phyloP scores from a whole-genome alignment of 768 basidiomycete species.

The Psilocybe cubensis region DNA sequence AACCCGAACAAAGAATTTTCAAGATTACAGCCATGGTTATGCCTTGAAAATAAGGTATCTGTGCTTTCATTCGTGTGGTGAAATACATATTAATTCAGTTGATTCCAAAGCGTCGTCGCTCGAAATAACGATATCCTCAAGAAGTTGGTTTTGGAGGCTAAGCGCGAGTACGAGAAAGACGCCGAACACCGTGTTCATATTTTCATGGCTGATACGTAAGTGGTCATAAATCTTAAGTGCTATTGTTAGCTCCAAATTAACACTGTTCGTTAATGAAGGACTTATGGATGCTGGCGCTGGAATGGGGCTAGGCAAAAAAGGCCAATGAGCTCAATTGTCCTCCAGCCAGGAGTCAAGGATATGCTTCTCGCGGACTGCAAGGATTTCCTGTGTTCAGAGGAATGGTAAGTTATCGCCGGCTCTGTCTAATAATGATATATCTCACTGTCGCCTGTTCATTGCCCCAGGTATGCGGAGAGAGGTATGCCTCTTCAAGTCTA shows the following conservation, averaged over 20 bases:
- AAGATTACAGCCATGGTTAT: conserved; percentile 74
- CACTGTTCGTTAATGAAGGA: conserved; percentile 38
- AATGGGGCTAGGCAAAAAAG: conserved; percentile 88
- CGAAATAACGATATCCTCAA: conserved; percentile 89
- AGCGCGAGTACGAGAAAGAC: conserved; percentile 89
- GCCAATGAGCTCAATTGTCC: conserved; percentile 90
- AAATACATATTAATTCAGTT: neutral
- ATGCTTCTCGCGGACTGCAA: conserved; percentile 89
- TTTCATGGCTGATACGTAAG: conserved; percentile 88
- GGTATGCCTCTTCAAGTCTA: conserved; percentile 47
- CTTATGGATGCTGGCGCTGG: conserved; percentile 84
- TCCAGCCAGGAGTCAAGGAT: conserved; percentile 88
- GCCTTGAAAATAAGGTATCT: conserved; percentile 80
- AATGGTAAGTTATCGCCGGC: conserved; percentile 62
- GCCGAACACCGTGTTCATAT: conserved; percentile 90
- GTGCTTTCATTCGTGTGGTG: neutral
- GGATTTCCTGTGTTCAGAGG: conserved; percentile 82
- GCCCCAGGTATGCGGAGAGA: conserved; percentile 83
- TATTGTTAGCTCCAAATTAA: conserved; percentile 8
- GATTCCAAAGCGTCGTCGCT: conserved; percentile 69
- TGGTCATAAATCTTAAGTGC: conserved; percentile 17
- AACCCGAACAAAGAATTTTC: conserved; percentile 77
- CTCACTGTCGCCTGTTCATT: conserved; percentile 15
- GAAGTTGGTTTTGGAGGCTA: conserved; percentile 84
- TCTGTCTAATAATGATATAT: conserved; percentile 18